Percentiles rank a stretch among this genome's conserved stretches.
Evolutionary conservation across 257 asterid genomes (phyloP).

Genomic region (Solanum pennellii): DNA sequence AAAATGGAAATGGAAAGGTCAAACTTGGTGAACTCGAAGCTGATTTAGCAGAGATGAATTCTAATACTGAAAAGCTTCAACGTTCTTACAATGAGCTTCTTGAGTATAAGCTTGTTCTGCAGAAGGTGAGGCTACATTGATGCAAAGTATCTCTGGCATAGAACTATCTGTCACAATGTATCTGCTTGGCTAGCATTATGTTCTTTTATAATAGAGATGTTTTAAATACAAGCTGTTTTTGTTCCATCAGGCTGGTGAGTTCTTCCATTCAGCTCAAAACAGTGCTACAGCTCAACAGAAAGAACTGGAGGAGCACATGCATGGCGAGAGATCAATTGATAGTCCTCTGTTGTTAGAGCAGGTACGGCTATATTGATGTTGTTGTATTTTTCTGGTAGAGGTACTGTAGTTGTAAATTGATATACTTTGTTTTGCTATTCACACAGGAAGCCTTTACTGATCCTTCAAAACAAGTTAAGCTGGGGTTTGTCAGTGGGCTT

Average conservation of each 20-base stretch:
- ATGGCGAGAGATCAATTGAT: slow-evolving; percentile 41
- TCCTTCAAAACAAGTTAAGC: slow-evolving; percentile 44
- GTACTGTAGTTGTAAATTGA: neutral
- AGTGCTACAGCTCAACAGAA: slow-evolving; percentile 36
- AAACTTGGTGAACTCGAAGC: slow-evolving; percentile 54
- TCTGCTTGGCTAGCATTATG: neutral
- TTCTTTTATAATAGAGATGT: neutral
- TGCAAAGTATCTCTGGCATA: neutral
- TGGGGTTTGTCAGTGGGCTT: slow-evolving; percentile 56
- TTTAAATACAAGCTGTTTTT: neutral
- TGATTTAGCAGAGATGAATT: slow-evolving; percentile 56
- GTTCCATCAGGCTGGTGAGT: slow-evolving; percentile 41
- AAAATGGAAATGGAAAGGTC: slow-evolving; percentile 15
- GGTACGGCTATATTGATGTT: slow-evolving; percentile 14
- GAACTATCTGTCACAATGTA: neutral
- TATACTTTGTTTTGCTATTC: neutral
- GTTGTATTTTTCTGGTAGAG: neutral
- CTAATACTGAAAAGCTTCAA: slow-evolving; percentile 39
- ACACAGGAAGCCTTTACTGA: slow-evolving; percentile 39
- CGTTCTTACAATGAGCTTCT: slow-evolving; percentile 48
- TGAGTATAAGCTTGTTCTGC: slow-evolving; percentile 51
- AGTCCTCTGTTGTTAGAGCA: slow-evolving; percentile 59
- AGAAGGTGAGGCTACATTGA: slow-evolving; percentile 30
- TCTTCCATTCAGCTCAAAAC: slow-evolving; percentile 51
- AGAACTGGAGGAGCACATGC: slow-evolving; percentile 22